phyloP scores from a whole-genome alignment of 2,329 filamentous ascomycete genomes.

The Trichoderma pleuroti region DNA sequence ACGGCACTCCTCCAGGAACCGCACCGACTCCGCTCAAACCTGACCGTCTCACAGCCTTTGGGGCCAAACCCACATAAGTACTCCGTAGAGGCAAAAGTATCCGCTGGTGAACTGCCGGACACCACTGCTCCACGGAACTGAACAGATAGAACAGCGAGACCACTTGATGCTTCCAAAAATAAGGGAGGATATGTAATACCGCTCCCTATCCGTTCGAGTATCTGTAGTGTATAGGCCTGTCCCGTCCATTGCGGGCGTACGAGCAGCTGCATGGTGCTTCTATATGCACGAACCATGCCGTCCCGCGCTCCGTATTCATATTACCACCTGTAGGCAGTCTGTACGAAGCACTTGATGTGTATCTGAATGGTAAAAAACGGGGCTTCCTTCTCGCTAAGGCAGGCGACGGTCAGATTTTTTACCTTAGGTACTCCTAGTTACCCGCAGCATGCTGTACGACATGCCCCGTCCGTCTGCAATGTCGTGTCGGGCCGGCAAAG shows the following conservation, averaged over 20 bases:
- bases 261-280: neutral
- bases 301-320: neutral
- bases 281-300: neutral
- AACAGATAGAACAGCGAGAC: neutral
- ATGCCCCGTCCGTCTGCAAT: slow-evolving; percentile 8
- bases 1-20: neutral
- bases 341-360: neutral
- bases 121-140: neutral
- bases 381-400: slow-evolving; percentile 13
- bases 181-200: neutral
- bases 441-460: slow-evolving; percentile 18
- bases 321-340: neutral
- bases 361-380: neutral
- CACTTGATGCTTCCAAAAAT: neutral
- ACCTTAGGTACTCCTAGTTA: neutral
- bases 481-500: slow-evolving; percentile 13
- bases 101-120: neutral
- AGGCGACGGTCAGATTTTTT: slow-evolving; percentile 13
- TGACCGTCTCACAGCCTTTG: neutral
- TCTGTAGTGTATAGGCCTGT: neutral
- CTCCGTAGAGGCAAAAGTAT: neutral
- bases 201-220: neutral
- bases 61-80: neutral
- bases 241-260: neutral
- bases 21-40: neutral